phyloP scores from a whole-genome alignment of 2,329 filamentous ascomycete species.

The Xylariaceae sp. region DNA sequence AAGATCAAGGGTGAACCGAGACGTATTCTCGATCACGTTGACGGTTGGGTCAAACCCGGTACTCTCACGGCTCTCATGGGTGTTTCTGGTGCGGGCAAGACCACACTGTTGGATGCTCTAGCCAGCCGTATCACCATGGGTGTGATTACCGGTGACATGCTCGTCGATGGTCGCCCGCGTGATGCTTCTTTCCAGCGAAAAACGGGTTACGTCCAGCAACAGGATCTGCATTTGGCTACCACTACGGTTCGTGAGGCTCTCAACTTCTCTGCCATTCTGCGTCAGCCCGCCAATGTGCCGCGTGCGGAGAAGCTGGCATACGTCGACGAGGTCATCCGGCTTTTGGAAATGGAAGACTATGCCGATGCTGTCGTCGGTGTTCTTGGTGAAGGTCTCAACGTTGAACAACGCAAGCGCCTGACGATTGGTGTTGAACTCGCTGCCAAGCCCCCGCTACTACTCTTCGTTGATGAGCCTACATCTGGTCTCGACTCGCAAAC shows the following conservation, averaged over 20 bases:
- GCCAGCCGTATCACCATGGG: constrained; percentile 85
- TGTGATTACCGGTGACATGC: constrained; percentile 79
- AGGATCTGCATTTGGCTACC: constrained; percentile 81
- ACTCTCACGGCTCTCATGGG: constrained; percentile 88
- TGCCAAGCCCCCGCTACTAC: constrained; percentile 80
- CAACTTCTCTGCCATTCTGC: constrained; percentile 76
- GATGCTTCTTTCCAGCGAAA: constrained; percentile 85
- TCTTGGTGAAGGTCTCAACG: constrained; percentile 77
- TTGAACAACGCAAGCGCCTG: constrained; percentile 67
- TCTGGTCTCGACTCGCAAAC: constrained; percentile 92
- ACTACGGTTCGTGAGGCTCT: constrained; percentile 85
- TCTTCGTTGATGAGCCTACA: constrained; percentile 93
- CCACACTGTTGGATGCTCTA: constrained; percentile 79
- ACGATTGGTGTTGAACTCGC: constrained; percentile 96
- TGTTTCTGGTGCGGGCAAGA: constrained; percentile 90
- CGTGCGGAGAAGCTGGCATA: constrained; percentile 76
- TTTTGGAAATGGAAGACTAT: constrained; percentile 85
- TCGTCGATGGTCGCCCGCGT: constrained; percentile 58
- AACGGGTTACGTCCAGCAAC: constrained; percentile 88
- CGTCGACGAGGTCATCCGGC: constrained; percentile 83
- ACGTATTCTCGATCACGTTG: constrained; percentile 76
- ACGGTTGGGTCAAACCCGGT: constrained; percentile 91
- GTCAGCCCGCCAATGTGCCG: constrained; percentile 71
- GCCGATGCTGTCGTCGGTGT: constrained; percentile 89
- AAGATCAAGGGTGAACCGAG: constrained; percentile 73